A percentile compares a stretch with the other conserved stretches of the same genome.
Evolutionary conservation across 179 eudicot genomes (phyloP).

Genomic region (Corrigiola litoralis): DNA sequence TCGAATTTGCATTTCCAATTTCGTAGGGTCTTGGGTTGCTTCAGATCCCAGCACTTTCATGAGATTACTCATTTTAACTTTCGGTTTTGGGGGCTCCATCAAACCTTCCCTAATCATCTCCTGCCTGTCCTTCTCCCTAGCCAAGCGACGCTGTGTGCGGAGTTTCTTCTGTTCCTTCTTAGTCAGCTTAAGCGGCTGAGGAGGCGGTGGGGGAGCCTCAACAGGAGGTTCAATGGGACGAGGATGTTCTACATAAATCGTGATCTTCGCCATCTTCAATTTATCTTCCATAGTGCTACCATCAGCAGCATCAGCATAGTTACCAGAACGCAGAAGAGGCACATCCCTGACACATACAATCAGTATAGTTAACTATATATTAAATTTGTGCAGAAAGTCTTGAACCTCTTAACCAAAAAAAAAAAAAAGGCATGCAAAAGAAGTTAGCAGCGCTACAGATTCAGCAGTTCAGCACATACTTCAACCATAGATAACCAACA

Average conservation of each 20-base stretch:
- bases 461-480: too few relatives aligned
- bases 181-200: conserved; percentile 94
- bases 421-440: too few relatives aligned
- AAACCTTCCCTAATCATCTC: conserved; percentile 98
- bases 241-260: conserved; percentile 87
- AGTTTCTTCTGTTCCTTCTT: conserved; percentile 94
- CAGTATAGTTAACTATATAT: conserved; percentile 3
- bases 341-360: conserved; percentile 60
- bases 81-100: conserved; percentile 84
- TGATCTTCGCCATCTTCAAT: conserved; percentile 70
- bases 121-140: conserved; percentile 81
- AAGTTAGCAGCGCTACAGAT: too few relatives aligned
- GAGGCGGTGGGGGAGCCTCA: conserved; percentile 85
- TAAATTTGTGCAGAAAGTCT: not conserved
- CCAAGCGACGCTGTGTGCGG: conserved; percentile 81
- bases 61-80: conserved; percentile 97
- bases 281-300: conserved; percentile 41
- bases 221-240: conserved; percentile 92
- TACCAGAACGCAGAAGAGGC: conserved; percentile 55
- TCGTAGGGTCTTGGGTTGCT: conserved; percentile 96
- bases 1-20: conserved; percentile 79
- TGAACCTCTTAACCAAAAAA: not conserved
- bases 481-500: too few relatives aligned
- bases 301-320: conserved; percentile 44
- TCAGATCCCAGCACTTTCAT: conserved; percentile 90